These are phyloP conservation scores for Podospora anserina DNA, from an alignment of 495 filamentous ascomycete genomes.

Conservation along the genomic window DNA sequence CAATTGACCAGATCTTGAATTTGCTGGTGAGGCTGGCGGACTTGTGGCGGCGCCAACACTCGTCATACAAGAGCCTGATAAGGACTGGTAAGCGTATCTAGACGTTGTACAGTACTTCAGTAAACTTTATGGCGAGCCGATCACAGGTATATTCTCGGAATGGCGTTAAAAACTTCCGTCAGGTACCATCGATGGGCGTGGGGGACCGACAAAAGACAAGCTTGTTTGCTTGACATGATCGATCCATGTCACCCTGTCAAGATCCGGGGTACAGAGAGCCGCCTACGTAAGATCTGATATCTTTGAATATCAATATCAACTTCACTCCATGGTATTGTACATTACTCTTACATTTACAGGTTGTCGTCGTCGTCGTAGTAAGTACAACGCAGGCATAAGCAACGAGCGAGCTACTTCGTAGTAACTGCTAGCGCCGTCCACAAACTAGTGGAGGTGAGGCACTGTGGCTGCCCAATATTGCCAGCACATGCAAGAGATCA, in stretches of 20 bases:
- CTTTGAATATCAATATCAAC: not conserved
- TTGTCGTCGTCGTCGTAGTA: not conserved
- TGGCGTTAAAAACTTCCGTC: not conserved
- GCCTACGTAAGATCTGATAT: not conserved
- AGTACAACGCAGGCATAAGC: no score
- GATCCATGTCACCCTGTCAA: not conserved
- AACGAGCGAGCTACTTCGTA: no score
- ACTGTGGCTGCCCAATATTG: not conserved
- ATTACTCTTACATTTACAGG: not conserved
- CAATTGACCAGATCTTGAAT: not conserved
- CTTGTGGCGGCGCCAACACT: not conserved
- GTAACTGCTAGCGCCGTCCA: not conserved
- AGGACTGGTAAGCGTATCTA: not conserved
- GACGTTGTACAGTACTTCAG: not conserved
- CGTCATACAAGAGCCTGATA: not conserved
- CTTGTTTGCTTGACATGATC: not conserved
- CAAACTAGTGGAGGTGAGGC: not conserved
- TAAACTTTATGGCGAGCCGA: not conserved
- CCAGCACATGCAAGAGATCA: not conserved
- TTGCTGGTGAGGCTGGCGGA: not conserved
- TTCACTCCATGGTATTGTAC: not conserved
- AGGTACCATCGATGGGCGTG: not conserved
- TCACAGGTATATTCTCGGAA: not conserved
- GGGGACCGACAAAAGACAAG: not conserved
- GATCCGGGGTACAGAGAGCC: not conserved